Evolutionary conservation across 2,329 filamentous ascomycete genomes (phyloP).

Genomic region (Fusarium staphyleae): DNA sequence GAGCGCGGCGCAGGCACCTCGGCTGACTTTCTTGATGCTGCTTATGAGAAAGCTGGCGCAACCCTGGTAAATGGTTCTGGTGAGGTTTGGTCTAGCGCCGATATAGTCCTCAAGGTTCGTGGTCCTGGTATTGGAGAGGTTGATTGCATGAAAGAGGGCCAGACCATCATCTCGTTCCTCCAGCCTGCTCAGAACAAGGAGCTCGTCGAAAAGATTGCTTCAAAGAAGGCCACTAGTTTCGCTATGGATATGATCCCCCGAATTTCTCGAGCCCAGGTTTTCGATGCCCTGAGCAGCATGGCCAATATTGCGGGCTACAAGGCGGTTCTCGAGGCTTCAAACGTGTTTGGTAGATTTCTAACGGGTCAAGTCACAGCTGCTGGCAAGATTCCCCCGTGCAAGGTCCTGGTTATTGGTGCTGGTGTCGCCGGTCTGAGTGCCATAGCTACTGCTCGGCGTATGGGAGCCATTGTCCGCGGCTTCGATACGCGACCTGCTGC

Average conservation of each 20-base stretch:
- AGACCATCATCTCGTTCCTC: constrained; percentile 82
- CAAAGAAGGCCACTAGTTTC: constrained; percentile 76
- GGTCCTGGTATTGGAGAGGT: constrained; percentile 75
- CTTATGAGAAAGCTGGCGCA: constrained; percentile 80
- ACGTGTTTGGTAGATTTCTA: constrained; percentile 86
- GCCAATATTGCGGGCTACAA: constrained; percentile 95
- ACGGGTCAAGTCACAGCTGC: constrained; percentile 91
- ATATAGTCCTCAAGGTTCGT: constrained; percentile 86
- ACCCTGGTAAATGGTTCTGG: constrained; percentile 73
- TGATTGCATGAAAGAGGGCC: constrained; percentile 69
- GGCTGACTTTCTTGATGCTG: constrained; percentile 79
- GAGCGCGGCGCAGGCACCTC: constrained; percentile 80
- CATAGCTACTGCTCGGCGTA: constrained; percentile 83
- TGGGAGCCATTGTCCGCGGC: constrained; percentile 88
- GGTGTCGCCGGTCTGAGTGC: constrained; percentile 89
- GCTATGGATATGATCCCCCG: constrained; percentile 94
- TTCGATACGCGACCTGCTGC: constrained; percentile 92
- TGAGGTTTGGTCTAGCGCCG: constrained; percentile 74
- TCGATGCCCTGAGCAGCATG: constrained; percentile 91
- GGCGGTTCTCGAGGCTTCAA: constrained; percentile 87
- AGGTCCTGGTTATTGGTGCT: constrained; percentile 88
- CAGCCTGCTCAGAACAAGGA: constrained; percentile 82
- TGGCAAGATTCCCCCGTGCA: constrained; percentile 88
- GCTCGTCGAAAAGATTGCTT: constrained; percentile 75
- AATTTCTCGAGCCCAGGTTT: constrained; percentile 87